phyloP scores from a whole-genome alignment of 441 rosid genomes.

The Flueggea neowawraea region DNA sequence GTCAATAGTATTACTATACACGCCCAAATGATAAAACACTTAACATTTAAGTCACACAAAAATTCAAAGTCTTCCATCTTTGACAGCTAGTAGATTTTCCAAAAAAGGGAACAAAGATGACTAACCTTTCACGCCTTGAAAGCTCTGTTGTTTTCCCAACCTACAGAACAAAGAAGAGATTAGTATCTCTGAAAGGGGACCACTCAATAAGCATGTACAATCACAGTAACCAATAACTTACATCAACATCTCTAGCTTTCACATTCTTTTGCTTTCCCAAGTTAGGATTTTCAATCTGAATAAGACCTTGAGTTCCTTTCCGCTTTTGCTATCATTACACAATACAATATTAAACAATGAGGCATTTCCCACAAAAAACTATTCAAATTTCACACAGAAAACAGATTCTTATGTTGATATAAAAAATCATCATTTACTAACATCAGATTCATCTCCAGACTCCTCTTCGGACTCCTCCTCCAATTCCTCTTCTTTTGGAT shows the following conservation, averaged over 20 bases:
- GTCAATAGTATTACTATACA: background rate
- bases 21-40: background rate
- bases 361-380: background rate
- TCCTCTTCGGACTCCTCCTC: conserved; percentile 58
- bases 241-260: conserved; percentile 85
- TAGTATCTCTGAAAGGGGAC: conserved; percentile 2
- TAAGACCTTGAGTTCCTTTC: conserved; percentile 80
- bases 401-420: background rate
- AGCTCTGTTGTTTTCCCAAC: conserved; percentile 78
- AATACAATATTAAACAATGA: background rate
- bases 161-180: conserved; percentile 27
- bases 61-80: background rate
- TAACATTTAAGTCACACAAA: background rate
- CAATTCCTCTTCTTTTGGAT: conserved; percentile 28
- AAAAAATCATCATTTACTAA: conserved; percentile 26
- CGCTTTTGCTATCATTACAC: conserved; percentile 45
- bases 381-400: background rate
- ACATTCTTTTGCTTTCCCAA: conserved; percentile 65
- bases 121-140: conserved; percentile 97
- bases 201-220: background rate
- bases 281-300: conserved; percentile 90
- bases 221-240: conserved; percentile 31
- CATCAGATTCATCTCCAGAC: conserved; percentile 82
- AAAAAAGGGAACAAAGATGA: conserved; percentile 9
- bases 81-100: background rate